A percentile compares a stretch with the other conserved stretches of the same genome.
Evolutionary conservation across 495 filamentous ascomycete genomes (phyloP).

Genomic region (Penicillium robsamsonii): DNA sequence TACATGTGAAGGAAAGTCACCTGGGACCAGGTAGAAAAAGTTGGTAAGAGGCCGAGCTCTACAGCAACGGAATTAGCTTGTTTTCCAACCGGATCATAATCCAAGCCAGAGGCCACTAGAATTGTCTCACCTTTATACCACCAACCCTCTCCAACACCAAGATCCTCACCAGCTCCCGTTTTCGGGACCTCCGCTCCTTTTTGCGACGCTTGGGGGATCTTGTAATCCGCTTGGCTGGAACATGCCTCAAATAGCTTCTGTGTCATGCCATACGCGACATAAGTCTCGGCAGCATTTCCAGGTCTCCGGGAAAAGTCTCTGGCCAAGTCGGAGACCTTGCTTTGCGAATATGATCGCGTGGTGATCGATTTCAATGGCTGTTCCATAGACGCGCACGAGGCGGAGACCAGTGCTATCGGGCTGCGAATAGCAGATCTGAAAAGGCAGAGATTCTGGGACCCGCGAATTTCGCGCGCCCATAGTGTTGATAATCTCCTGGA

Average conservation of each 20-base stretch:
- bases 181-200: slow-evolving; percentile 57
- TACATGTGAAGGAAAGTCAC: slow-evolving; percentile 96
- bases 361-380: slow-evolving; percentile 2
- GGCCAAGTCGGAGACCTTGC: slow-evolving; percentile 31
- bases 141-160: slow-evolving; percentile 71
- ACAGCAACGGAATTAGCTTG: background rate
- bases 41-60: slow-evolving; percentile 68
- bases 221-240: slow-evolving; percentile 71
- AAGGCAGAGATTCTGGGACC: slow-evolving; percentile 12
- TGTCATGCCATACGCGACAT: slow-evolving; percentile 73
- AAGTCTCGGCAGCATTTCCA: slow-evolving; percentile 58
- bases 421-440: slow-evolving; percentile 13
- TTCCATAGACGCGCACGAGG: background rate
- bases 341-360: slow-evolving; percentile 13
- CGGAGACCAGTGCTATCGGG: slow-evolving; percentile 2
- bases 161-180: slow-evolving; percentile 69
- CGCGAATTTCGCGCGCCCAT: slow-evolving; percentile 19
- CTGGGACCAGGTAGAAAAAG: slow-evolving; percentile 93
- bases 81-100: slow-evolving; percentile 2
- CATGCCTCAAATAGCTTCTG: slow-evolving; percentile 78
- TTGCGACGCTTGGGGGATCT: slow-evolving; percentile 54
- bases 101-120: background rate
- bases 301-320: slow-evolving; percentile 34
- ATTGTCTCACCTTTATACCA: slow-evolving; percentile 74
- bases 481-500: slow-evolving; percentile 22